Evolutionary conservation across 2,329 filamentous ascomycete genomes (phyloP), one percentile per base, ranked within the genome.

Genomic region (Cladosporium colombiae): DNA sequence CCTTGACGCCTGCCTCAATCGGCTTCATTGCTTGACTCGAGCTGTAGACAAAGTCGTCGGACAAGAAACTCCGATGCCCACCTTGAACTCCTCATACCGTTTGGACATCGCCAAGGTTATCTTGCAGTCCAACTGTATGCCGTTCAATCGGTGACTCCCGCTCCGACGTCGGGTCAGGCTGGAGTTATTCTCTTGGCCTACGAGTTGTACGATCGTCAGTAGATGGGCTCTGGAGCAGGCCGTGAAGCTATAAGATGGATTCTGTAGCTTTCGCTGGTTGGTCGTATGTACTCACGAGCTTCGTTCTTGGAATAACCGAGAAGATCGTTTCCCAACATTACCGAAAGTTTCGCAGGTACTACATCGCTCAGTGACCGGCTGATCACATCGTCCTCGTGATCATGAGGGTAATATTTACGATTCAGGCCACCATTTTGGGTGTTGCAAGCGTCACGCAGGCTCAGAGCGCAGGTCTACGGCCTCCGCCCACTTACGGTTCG

Each of bases 1-100:
- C 44, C 60, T 63, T 63, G 60, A 55, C 60, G 33, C 60, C 60
- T 63, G 33, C 60, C 60, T 33, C 23, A 63, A 55, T 23, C 25
- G 35, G 60, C 60, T 44, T 31, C 60, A 33, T 55, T 31, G 25
- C 57, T 31, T 31, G 50, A 53, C 50, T 31, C 25, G 18, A 53
- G 50, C 18, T 8, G n/a, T 29, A 3, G 18, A 29, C 27, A 6
- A 53, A 53, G 16, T 10, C 27, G 27, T 55, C 52, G 52, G 52
- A 55, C 52, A 55, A 16, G 31, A 55, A 33, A 6, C 5, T 33
- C 52, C 52, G 52, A 55, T 33, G 16, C 31, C 5, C 25, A 21
- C 18, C 27, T 33, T 13, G 18, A 33, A 21, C 7, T 21, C 11
- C 16, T 55, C 16, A 3, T 59, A 11, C 35, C 55, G 25, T 37